Evolutionary conservation across 2,329 filamentous ascomycete genomes (phyloP).

Genomic region (Epichloe baconii): DNA sequence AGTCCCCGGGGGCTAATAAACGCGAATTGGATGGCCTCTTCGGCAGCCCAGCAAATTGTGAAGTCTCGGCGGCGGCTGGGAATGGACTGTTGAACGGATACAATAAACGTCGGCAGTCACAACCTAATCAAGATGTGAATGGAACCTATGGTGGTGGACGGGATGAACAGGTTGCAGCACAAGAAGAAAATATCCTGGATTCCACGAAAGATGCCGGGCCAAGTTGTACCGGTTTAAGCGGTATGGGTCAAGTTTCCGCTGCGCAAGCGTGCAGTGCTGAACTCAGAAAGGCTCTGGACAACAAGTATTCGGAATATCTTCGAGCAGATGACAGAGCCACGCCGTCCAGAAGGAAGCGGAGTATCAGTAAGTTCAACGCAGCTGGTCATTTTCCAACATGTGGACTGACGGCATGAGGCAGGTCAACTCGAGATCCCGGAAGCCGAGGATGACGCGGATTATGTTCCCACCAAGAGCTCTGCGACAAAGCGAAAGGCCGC

Average conservation of each 20-base stretch:
- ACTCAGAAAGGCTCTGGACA: neutral
- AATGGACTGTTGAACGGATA: neutral
- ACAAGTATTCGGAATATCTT: neutral
- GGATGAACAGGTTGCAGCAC: neutral
- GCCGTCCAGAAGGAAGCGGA: neutral
- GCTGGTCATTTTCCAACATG: neutral
- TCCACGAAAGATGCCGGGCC: neutral
- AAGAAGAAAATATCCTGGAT: neutral
- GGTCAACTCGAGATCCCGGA: neutral
- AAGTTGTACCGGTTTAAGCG: too few species aligned
- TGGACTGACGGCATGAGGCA: neutral
- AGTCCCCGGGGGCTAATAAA: neutral
- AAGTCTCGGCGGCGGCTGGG: neutral
- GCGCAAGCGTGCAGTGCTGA: neutral
- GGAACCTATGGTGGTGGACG: neutral
- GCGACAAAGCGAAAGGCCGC: conserved; percentile 1
- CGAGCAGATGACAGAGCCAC: neutral
- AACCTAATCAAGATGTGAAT: neutral
- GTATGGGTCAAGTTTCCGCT: neutral
- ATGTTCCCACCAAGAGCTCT: neutral
- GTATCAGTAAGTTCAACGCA: neutral
- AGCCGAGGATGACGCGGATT: conserved; percentile 3
- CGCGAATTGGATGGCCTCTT: neutral
- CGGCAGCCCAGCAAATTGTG: neutral
- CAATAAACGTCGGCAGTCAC: neutral